phyloP scores from a whole-genome alignment of 306 rosid genomes.

The Elaeagnus macrophylla region DNA sequence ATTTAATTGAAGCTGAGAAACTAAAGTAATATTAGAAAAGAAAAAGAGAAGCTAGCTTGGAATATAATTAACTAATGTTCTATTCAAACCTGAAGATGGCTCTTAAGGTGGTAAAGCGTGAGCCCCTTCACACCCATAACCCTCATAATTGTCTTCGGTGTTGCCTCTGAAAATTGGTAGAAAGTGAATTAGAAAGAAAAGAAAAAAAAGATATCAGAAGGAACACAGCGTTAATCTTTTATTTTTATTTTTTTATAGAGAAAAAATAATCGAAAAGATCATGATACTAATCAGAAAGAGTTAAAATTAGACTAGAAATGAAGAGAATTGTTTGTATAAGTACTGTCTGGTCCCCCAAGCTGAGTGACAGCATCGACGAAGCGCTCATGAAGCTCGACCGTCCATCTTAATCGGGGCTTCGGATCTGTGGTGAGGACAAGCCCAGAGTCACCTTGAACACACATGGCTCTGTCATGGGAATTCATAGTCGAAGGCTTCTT shows the following conservation, averaged over 20 bases:
- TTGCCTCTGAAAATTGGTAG: slow-evolving; percentile 58
- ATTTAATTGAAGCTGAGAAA: slow-evolving; percentile 4
- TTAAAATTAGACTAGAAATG: background rate
- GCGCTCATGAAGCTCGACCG: slow-evolving; percentile 95
- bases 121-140: slow-evolving; percentile 99
- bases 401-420: slow-evolving; percentile 97
- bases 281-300: background rate
- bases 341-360: slow-evolving; percentile 99
- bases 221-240: background rate
- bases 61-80: slow-evolving; percentile 5
- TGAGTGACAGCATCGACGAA: slow-evolving; percentile 98
- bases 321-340: background rate
- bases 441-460: slow-evolving; percentile 95
- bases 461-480: slow-evolving; percentile 94
- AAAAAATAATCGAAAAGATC: background rate
- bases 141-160: slow-evolving; percentile 98
- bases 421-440: slow-evolving; percentile 99
- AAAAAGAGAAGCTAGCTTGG: slow-evolving; percentile 14
- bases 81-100: slow-evolving; percentile 89
- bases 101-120: slow-evolving; percentile 98
- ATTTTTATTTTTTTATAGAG: no score
- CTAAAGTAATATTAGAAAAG: no score
- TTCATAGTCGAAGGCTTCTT: slow-evolving; percentile 97
- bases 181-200: background rate
- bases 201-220: background rate